These are phyloP conservation scores for Moniliophthora roreri DNA, from an alignment of 1,284 basidiomycete genomes.

Conservation along the genomic window DNA sequence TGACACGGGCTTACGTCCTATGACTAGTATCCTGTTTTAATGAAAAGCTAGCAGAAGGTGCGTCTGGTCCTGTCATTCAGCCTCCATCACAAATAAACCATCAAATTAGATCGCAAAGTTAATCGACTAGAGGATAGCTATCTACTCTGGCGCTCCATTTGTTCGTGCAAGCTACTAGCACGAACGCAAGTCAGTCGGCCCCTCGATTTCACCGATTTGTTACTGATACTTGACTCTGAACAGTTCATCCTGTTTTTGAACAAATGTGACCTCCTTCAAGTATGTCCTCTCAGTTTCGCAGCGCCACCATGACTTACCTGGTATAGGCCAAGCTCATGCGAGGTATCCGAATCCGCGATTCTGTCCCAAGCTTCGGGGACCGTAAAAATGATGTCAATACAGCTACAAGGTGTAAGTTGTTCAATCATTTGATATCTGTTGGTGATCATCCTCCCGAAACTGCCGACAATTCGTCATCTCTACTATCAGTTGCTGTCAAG, in stretches of 20 bases:
- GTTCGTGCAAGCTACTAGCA: constrained; percentile 59
- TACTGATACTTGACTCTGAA: background rate
- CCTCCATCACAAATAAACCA: background rate
- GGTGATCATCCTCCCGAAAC: background rate
- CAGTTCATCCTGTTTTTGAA: constrained; percentile 45
- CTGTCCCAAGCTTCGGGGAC: constrained; percentile 61
- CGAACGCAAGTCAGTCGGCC: constrained; percentile 45
- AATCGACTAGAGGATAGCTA: constrained; percentile 75
- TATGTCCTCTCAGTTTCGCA: too few species aligned
- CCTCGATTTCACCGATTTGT: too few species aligned
- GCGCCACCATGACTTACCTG: too few species aligned
- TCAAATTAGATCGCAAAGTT: constrained; percentile 47
- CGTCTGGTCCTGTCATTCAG: background rate
- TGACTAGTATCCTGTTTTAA: constrained; percentile 66
- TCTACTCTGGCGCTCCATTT: constrained; percentile 69
- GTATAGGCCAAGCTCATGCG: constrained; percentile 52
- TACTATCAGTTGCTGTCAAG: background rate
- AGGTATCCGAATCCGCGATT: constrained; percentile 59
- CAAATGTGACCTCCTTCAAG: constrained; percentile 66
- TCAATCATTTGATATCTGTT: background rate
- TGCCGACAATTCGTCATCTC: too few species aligned
- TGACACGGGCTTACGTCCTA: constrained; percentile 13
- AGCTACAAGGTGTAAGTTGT: constrained; percentile 57
- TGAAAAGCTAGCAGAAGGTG: constrained; percentile 60
- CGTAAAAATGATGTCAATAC: constrained; percentile 56